A percentile compares a stretch with the other conserved stretches of the same genome.
Conservation (phyloP, 192 early-diverging fungal genomes). For the Coemansia sp. region DNA sequence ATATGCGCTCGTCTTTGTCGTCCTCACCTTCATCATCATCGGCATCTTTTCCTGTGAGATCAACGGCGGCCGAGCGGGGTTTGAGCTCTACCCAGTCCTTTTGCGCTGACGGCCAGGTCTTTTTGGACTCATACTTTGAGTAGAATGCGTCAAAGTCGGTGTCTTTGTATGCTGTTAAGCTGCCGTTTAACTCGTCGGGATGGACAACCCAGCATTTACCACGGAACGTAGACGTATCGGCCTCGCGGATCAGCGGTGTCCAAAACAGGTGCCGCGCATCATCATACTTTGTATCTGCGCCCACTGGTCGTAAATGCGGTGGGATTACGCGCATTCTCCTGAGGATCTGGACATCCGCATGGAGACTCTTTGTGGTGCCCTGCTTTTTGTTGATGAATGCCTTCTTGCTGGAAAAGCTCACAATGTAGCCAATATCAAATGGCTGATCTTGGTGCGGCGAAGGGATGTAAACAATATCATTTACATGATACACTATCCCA, state of each 20-base stretch:
- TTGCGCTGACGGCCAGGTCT: constrained; percentile 17
- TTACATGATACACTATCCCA: constrained; percentile 54
- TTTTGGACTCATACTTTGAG: constrained; percentile 25
- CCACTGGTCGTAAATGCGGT: constrained; percentile 14
- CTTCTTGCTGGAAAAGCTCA: constrained; percentile 21
- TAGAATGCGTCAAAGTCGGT: constrained; percentile 55
- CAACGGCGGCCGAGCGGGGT: constrained; percentile 7
- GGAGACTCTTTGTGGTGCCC: neutral
- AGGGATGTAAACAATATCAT: constrained; percentile 61
- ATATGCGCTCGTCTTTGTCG: constrained; percentile 18
- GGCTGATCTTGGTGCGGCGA: constrained; percentile 47
- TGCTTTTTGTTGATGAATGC: neutral
- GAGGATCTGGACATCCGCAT: constrained; percentile 47
- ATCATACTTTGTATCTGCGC: constrained; percentile 14
- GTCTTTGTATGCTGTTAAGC: constrained; percentile 55
- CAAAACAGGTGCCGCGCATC: constrained; percentile 57
- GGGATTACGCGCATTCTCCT: constrained; percentile 37
- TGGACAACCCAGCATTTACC: constrained; percentile 63
- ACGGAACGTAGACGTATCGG: constrained; percentile 39
- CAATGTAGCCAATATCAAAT: constrained; percentile 60
- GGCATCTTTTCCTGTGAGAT: neutral
- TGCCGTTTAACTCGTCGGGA: constrained; percentile 28
- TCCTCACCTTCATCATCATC: constrained; percentile 4
- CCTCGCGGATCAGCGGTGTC: constrained; percentile 26
- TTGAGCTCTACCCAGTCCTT: constrained; percentile 26